Percentiles rank a stretch among this genome's conserved stretches.
Evolutionary conservation across 768 basidiomycete species (phyloP).

Genomic region (Boletales sp.): DNA sequence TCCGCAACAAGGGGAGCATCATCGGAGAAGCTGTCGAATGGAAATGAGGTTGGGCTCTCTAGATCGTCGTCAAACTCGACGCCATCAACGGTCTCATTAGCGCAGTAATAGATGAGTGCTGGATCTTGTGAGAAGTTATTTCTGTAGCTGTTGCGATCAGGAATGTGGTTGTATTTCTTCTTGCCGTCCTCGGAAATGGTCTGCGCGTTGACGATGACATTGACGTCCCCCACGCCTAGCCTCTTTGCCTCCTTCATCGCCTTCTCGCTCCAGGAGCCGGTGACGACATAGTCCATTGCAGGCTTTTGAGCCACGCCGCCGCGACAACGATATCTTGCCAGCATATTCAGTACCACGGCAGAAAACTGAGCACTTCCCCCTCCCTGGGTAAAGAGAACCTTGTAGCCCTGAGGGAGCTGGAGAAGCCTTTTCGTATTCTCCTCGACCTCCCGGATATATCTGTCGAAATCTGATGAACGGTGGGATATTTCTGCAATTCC

Average conservation of each 20-base stretch:
- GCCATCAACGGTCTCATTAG: conserved; percentile 98
- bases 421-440: conserved; percentile 72
- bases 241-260: conserved; percentile 80
- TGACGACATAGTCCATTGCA: conserved; percentile 83
- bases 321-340: conserved; percentile 78
- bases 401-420: conserved; percentile 76
- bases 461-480: conserved; percentile 84
- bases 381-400: conserved; percentile 90
- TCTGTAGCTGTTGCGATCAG: conserved; percentile 64
- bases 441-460: conserved; percentile 61
- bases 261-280: conserved; percentile 89
- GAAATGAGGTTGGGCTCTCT: conserved; percentile 65
- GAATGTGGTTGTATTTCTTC: conserved; percentile 76
- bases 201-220: conserved; percentile 71
- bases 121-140: conserved; percentile 68
- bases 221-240: conserved; percentile 55
- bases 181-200: conserved; percentile 54
- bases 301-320: conserved; percentile 55
- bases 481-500: conserved; percentile 97
- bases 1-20: conserved; percentile 84
- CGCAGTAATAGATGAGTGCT: conserved; percentile 96
- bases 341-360: conserved; percentile 86
- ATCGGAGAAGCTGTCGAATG: conserved; percentile 68
- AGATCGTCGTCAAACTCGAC: conserved; percentile 74
- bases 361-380: conserved; percentile 93